These are phyloP conservation scores for Candida qinlingensis DNA, from an alignment of 805 yeast genomes.

Conservation along the genomic window DNA sequence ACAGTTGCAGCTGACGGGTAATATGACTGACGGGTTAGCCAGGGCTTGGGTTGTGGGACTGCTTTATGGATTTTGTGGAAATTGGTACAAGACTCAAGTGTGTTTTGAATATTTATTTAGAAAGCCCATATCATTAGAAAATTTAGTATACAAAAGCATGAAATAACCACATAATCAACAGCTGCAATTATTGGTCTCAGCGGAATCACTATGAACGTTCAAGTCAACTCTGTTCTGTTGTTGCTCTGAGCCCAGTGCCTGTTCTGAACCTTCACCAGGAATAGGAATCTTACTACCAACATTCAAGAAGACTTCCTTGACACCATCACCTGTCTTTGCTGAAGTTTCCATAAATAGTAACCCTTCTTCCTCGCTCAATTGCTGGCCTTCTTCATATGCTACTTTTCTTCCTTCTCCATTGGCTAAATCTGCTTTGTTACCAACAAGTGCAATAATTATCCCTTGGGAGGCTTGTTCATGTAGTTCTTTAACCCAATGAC, in stretches of 20 bases:
- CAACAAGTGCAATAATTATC: constrained; percentile 89
- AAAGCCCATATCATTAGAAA: too few relatives aligned
- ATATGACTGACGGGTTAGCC: too few relatives aligned
- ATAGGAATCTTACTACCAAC: constrained; percentile 83
- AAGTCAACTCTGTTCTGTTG: constrained; percentile 28
- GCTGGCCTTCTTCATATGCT: constrained; percentile 78
- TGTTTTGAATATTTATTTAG: too few relatives aligned
- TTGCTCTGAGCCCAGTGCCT: constrained; percentile 16
- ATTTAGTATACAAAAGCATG: too few relatives aligned
- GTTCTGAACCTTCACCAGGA: constrained; percentile 22
- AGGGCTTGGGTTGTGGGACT: too few relatives aligned
- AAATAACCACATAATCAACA: constrained; percentile 19
- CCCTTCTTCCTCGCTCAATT: constrained; percentile 86
- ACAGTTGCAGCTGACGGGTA: too few relatives aligned
- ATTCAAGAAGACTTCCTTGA: constrained; percentile 84
- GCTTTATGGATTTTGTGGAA: too few relatives aligned
- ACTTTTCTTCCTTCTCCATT: constrained; percentile 65
- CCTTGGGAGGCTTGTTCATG: constrained; percentile 94
- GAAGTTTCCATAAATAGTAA: constrained; percentile 89
- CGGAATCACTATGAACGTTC: constrained; percentile 27
- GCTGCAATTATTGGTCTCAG: constrained; percentile 26
- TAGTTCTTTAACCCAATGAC: constrained; percentile 96
- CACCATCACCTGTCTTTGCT: constrained; percentile 87
- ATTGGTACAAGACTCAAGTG: too few relatives aligned
- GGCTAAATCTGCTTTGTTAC: constrained; percentile 82